These are phyloP conservation scores for Grigorovia yakushimaensis DNA, from an alignment of 805 yeast genomes.

Conservation along the genomic window DNA sequence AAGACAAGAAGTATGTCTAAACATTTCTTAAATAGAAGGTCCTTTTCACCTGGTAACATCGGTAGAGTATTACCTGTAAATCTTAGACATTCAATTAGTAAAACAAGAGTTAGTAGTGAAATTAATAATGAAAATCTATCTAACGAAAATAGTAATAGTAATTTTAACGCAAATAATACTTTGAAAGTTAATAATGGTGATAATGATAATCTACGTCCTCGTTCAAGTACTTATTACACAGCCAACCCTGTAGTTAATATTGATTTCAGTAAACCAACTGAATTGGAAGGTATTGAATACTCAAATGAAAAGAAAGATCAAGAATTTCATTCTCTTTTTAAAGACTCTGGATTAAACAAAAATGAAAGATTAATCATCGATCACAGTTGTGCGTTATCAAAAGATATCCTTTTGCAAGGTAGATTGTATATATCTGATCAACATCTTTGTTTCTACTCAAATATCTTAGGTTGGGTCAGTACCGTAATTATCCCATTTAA, in stretches of 20 bases:
- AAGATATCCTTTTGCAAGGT: constrained; percentile 65
- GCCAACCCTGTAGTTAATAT: constrained; percentile 12
- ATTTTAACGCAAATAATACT: background rate
- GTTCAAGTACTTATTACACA: constrained; percentile 16
- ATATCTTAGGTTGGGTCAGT: constrained; percentile 62
- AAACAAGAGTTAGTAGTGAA: constrained; percentile 9
- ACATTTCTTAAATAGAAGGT: constrained; percentile 20
- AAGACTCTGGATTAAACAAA: constrained; percentile 35
- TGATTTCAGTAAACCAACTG: constrained; percentile 8
- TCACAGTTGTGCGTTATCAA: constrained; percentile 59
- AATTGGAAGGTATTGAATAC: constrained; percentile 21
- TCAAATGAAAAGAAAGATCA: constrained; percentile 45
- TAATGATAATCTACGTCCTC: constrained; percentile 1
- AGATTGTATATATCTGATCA: constrained; percentile 49
- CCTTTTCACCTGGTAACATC: constrained; percentile 21
- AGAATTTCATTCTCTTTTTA: constrained; percentile 52
- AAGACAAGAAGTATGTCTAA: constrained; percentile 22
- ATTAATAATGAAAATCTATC: background rate
- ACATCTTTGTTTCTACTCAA: constrained; percentile 55
- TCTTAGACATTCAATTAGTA: constrained; percentile 12
- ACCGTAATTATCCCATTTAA: constrained; percentile 48
- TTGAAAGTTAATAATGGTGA: background rate
- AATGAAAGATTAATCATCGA: constrained; percentile 48
- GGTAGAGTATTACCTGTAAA: constrained; percentile 16
- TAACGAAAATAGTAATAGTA: background rate